These are phyloP conservation scores for Fraxinus baroniana DNA, from an alignment of 305 asterid species.

Conservation along the genomic window DNA sequence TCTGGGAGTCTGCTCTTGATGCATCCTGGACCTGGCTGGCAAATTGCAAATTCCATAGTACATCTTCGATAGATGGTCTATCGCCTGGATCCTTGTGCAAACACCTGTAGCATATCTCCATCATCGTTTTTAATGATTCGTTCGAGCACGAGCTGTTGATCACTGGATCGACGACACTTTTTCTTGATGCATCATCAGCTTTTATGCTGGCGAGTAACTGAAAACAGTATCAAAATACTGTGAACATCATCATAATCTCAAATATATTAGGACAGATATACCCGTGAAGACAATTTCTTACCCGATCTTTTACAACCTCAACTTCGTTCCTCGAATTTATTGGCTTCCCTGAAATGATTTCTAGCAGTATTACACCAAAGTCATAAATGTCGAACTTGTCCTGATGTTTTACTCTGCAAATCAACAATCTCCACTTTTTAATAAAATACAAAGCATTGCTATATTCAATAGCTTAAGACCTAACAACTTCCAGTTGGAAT, in stretches of 20 bases:
- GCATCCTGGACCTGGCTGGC: constrained; percentile 90
- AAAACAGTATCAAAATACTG: neutral
- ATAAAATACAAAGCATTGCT: neutral
- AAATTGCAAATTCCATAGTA: constrained; percentile 89
- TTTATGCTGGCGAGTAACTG: constrained; percentile 55
- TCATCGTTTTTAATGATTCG: constrained; percentile 70
- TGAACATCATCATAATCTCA: neutral
- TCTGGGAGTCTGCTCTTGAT: constrained; percentile 53
- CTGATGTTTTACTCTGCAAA: constrained; percentile 55
- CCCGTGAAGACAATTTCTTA: constrained; percentile 11
- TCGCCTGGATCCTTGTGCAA: constrained; percentile 56
- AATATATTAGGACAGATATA: neutral
- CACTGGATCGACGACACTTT: constrained; percentile 52
- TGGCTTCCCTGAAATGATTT: constrained; percentile 63
- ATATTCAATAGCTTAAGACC: neutral
- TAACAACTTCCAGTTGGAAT: neutral
- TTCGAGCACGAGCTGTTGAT: constrained; percentile 51
- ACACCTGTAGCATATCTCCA: constrained; percentile 78
- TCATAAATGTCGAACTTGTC: constrained; percentile 71
- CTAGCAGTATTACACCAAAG: constrained; percentile 75
- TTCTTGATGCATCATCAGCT: constrained; percentile 55
- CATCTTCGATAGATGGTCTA: constrained; percentile 84
- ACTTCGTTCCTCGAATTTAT: constrained; percentile 47
- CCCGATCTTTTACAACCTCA: constrained; percentile 58
- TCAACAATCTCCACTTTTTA: neutral